Percentiles rank a stretch among this genome's conserved stretches.
Evolutionary conservation across 108 stramenopile species (phyloP).

Genomic region (Pseudonitzschia delicatissima): DNA sequence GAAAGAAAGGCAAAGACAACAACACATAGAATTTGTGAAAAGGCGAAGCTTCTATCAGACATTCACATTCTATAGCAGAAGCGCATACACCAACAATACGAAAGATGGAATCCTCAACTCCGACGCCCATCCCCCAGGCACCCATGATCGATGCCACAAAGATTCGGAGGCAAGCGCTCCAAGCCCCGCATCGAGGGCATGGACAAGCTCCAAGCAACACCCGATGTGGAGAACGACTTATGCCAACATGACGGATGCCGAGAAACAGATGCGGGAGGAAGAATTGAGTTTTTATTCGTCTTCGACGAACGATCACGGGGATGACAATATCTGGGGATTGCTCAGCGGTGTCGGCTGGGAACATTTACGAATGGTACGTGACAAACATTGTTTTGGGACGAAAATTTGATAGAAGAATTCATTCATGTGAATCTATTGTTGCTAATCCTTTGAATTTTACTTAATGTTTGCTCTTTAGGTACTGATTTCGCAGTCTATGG

Average conservation of each 20-base stretch:
- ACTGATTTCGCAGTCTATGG: constrained; percentile 90
- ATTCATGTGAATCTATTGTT: background rate
- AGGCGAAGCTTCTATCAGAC: too few species aligned
- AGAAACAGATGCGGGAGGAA: constrained; percentile 44
- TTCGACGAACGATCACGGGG: constrained; percentile 51
- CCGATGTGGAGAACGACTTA: constrained; percentile 1
- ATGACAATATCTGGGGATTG: constrained; percentile 75
- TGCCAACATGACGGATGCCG: constrained; percentile 28
- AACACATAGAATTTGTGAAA: too few species aligned
- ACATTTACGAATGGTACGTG: constrained; percentile 71
- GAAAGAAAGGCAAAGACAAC: background rate
- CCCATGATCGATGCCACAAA: constrained; percentile 13
- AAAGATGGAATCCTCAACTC: background rate
- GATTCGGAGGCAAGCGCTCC: background rate
- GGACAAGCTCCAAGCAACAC: too few species aligned
- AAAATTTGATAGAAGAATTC: too few species aligned
- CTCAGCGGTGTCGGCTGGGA: constrained; percentile 64
- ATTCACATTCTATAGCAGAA: too few species aligned
- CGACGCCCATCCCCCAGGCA: background rate
- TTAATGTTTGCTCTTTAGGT: constrained; percentile 36
- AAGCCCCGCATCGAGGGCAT: constrained; percentile 26
- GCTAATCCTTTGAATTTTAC: background rate
- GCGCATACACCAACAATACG: background rate
- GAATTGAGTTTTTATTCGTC: constrained; percentile 55
- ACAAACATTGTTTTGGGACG: background rate